Base-by-base conservation (phyloP, 1,284 basidiomycete species). In the Filobasidium uniguttulatum region DNA sequence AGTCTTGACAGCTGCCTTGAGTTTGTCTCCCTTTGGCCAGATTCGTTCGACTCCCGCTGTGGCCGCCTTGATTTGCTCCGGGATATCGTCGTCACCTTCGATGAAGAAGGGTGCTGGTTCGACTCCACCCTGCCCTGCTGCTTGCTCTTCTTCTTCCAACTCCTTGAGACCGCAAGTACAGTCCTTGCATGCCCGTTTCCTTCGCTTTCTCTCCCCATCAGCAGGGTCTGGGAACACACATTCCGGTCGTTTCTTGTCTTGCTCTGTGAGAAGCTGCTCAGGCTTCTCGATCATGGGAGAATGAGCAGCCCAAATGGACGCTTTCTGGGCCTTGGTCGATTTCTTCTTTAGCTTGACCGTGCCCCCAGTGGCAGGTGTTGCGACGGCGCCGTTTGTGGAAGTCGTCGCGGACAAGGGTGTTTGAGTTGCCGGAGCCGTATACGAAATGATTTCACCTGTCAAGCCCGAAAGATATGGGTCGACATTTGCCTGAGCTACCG, bases 161-260 rank as follows among this genome's bases (percentile, higher is more conserved):
- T 96, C 91, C n/a, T 85, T 82, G 44, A 96, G 74, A 23, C 90
- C 90, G 64, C 90, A 96, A 3, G 85, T 80, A 69, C 90, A 96
- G 63, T 80, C 81, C 73, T 94, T 94, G 77, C 90, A 55, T 49
- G 40, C 40, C 19, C 40, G 20, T 26, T 43, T 43, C 19, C 40
- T 43, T 26, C 40, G 20, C 26, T 43, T 43, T 26, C 23, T 43
- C 68, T 70, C 48, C 65, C 66, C 4, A 41, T 66, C 61, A 40
- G 60, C 56, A 5, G 56, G 45, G 29, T 60, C 57, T 14, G 68
- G 67, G 52, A 67, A 60, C 35, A 66, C 55, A 53, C 69, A 71
- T 52, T 65, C 67, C 6, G 75, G 73, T 17, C 72, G 66, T 23
- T 59, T 61, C 40, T 70, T 64, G 61, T 77, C 75, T 48, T 69